Base-by-base conservation (phyloP, 169 alveolate species). In the Plasmodium yoelii region DNA sequence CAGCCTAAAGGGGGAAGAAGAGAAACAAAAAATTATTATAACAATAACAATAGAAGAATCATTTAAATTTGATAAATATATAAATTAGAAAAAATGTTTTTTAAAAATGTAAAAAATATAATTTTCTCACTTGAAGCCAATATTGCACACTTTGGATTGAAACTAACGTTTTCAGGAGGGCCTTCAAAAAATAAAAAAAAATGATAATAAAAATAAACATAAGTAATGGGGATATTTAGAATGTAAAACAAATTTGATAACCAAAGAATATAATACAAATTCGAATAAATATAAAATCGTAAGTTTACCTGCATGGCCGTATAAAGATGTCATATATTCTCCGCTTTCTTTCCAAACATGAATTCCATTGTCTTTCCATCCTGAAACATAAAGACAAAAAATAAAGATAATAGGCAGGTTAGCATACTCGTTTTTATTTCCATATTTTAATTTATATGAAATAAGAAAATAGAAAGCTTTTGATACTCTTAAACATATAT, bases 331-430 rank as follows among this genome's bases (percentile, higher is more conserved):
- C 59, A 77, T 47, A 69, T 57, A 65, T 22, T 63, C 53, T 77
- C 88, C 88, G 18, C 13, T 53, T 77, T 77, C 88, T 26, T 42
- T 18, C 88, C 88, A 77, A 77, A 77, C 26, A 46, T 77, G 88
- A 64, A 77, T 77, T 7, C 88, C 88, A 24, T 13, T 24, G 68
- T 77, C 88, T 39, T 39, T 77, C 67, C 88, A 63, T 22, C 88
- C 88, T 77, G 55, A 73, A 60, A 18, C 22, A 5, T 26, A 13
- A 56, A 44, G 69, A 28, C 5, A 26, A 56, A 46, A 56, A 56
- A 56, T 44, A 24, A 10, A 22, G 55, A 15, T n/a, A 51, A 51
- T 13, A 61, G 9, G 13, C 19, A 24, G 26, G 5, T n/a, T 10
- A 15, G 15, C 4, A 28, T 34, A 34, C 4, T 34, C 42, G 7